Conservation (phyloP, 257 asterid species). For the Plectranthus barbatus region DNA sequence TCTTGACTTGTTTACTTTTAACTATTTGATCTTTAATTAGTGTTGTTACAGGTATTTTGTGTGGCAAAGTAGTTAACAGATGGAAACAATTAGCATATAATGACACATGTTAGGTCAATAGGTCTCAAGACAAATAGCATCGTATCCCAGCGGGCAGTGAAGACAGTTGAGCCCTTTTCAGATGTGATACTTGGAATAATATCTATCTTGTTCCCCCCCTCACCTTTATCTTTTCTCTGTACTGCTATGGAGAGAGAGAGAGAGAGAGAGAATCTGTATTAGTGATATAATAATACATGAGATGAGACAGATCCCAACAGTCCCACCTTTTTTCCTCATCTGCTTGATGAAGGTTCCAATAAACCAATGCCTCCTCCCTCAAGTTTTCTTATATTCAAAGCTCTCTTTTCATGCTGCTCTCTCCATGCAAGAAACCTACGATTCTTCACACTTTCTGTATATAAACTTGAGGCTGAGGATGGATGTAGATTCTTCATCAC, state of each 20-base stretch:
- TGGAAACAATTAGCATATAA: constrained; percentile 9
- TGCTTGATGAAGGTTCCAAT: constrained; percentile 64
- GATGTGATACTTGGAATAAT: constrained; percentile 20
- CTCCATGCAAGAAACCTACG: constrained; percentile 78
- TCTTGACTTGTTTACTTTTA: not conserved
- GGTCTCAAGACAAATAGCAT: constrained; percentile 21
- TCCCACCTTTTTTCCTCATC: constrained; percentile 37
- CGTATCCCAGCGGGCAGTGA: constrained; percentile 11
- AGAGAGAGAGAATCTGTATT: not conserved
- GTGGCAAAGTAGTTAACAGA: not conserved
- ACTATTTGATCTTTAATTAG: too few species aligned
- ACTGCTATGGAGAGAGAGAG: constrained; percentile 21
- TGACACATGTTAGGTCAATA: not conserved
- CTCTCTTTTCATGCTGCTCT: constrained; percentile 32
- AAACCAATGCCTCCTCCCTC: constrained; percentile 58
- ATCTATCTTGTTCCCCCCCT: constrained; percentile 19
- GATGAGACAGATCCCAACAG: constrained; percentile 27
- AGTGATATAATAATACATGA: too few species aligned
- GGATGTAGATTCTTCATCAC: constrained; percentile 31
- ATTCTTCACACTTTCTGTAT: constrained; percentile 53
- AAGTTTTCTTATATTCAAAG: constrained; percentile 79
- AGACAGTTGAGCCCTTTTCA: constrained; percentile 25
- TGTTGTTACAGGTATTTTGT: not conserved
- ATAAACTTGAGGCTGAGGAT: constrained; percentile 24
- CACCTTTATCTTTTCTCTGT: constrained; percentile 27